These are phyloP conservation scores for Rhizomucor pusillus DNA, from an alignment of 371 early-diverging fungal species.

Conservation along the genomic window DNA sequence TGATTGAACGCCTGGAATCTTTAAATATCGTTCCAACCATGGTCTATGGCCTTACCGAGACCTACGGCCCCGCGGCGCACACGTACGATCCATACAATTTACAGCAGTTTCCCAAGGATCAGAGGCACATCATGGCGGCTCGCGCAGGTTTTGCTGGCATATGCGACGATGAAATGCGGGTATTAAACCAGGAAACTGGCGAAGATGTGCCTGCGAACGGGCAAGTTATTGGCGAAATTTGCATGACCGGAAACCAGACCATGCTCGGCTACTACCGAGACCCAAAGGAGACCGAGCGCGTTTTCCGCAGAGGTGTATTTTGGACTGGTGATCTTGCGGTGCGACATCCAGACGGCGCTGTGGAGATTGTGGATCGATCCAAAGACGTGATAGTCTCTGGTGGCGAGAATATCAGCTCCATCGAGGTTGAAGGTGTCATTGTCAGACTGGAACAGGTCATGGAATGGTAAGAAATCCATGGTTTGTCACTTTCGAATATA, in stretches of 20 bases:
- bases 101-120: constrained; percentile 29
- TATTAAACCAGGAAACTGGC: constrained; percentile 46
- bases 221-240: constrained; percentile 62
- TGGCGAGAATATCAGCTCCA: constrained; percentile 71
- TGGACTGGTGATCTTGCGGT: constrained; percentile 74
- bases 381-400: constrained; percentile 77
- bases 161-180: constrained; percentile 58
- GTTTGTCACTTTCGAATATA: too few species aligned
- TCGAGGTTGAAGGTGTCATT: constrained; percentile 67
- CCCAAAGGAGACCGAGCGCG: constrained; percentile 59
- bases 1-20: constrained; percentile 47
- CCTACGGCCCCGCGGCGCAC: constrained; percentile 53
- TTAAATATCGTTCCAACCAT: constrained; percentile 59
- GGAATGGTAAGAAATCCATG: constrained; percentile 45
- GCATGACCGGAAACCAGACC: constrained; percentile 61
- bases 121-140: constrained; percentile 43
- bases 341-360: constrained; percentile 62
- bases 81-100: constrained; percentile 35
- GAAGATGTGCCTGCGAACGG: constrained; percentile 58
- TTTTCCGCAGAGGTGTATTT: constrained; percentile 62
- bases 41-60: constrained; percentile 73
- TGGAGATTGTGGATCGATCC: constrained; percentile 63
- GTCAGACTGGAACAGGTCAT: constrained; percentile 53
- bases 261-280: constrained; percentile 59
- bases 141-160: constrained; percentile 59